Conservation (phyloP, 1,139 yeast genomes). For the Magnusiomyces suaveolens region DNA sequence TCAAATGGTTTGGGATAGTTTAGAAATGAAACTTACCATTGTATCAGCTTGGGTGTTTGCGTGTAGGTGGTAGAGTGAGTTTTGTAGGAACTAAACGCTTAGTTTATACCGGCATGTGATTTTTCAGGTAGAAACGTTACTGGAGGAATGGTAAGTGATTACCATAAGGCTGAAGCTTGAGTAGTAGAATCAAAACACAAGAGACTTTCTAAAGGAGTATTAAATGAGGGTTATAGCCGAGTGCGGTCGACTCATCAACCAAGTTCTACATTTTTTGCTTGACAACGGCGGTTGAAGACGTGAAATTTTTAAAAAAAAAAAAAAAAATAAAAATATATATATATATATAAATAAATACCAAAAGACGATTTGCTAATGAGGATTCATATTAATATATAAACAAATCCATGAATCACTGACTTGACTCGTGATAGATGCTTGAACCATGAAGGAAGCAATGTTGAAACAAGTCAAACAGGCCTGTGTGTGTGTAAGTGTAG, state of each 20-base stretch:
- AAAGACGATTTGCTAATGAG: too few species aligned
- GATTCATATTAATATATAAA: too few species aligned
- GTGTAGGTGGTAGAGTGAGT: not conserved
- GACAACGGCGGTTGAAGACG: not conserved
- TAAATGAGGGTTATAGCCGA: not conserved
- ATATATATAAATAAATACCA: not conserved
- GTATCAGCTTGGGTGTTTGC: not conserved
- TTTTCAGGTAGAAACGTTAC: too few species aligned
- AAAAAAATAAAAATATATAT: too few species aligned
- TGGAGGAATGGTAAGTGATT: too few species aligned
- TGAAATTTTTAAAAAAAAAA: too few species aligned
- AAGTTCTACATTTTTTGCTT: not conserved
- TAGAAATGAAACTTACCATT: not conserved
- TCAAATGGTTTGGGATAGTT: not conserved
- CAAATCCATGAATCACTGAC: too few species aligned
- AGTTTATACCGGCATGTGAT: not conserved
- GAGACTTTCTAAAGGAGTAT: not conserved
- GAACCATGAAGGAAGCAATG: too few species aligned
- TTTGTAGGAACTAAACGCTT: not conserved
- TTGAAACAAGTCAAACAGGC: not conserved
- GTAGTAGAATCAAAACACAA: not conserved
- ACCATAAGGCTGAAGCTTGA: too few species aligned
- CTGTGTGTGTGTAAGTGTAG: not conserved
- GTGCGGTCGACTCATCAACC: not conserved
- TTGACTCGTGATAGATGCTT: too few species aligned